phyloP scores from a whole-genome alignment of 768 basidiomycete genomes.

The Trametes gibbosa region DNA sequence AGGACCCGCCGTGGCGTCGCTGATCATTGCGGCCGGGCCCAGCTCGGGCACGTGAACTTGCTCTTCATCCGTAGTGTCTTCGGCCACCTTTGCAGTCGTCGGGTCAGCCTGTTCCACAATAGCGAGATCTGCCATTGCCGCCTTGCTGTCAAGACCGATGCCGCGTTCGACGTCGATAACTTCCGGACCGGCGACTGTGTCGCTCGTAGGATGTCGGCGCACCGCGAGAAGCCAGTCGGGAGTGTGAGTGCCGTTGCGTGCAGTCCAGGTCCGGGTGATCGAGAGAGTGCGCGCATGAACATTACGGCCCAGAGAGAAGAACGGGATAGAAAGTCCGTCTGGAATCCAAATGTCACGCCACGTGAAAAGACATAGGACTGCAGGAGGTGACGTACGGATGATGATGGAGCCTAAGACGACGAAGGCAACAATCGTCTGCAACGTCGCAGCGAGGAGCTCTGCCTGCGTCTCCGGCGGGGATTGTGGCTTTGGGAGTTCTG shows the following conservation, averaged over 20 bases:
- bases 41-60: slow-evolving; percentile 7
- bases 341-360: not conserved
- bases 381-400: slow-evolving; percentile 51
- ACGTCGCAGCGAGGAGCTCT: slow-evolving; percentile 66
- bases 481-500: slow-evolving; percentile 54
- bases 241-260: slow-evolving; percentile 18
- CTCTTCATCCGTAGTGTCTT: not conserved
- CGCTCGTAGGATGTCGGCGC: slow-evolving; percentile 21
- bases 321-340: slow-evolving; percentile 73
- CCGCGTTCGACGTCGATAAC: slow-evolving; percentile 11
- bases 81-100: not conserved
- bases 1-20: slow-evolving; percentile 10
- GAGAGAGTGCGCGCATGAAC: slow-evolving; percentile 47
- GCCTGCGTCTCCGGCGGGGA: slow-evolving; percentile 63
- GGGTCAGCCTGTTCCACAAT: not conserved
- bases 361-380: not conserved
- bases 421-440: slow-evolving; percentile 87
- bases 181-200: not conserved
- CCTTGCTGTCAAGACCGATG: slow-evolving; percentile 1
- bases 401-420: slow-evolving; percentile 85
- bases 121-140: not conserved
- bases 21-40: slow-evolving; percentile 12
- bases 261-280: slow-evolving; percentile 43
- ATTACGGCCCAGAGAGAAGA: slow-evolving; percentile 53
- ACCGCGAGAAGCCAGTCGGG: slow-evolving; percentile 48